A percentile compares a stretch with the other conserved stretches of the same genome.
Evolutionary conservation across 2,329 filamentous ascomycete genomes (phyloP).

Genomic region (Trichoderma guizhouense): DNA sequence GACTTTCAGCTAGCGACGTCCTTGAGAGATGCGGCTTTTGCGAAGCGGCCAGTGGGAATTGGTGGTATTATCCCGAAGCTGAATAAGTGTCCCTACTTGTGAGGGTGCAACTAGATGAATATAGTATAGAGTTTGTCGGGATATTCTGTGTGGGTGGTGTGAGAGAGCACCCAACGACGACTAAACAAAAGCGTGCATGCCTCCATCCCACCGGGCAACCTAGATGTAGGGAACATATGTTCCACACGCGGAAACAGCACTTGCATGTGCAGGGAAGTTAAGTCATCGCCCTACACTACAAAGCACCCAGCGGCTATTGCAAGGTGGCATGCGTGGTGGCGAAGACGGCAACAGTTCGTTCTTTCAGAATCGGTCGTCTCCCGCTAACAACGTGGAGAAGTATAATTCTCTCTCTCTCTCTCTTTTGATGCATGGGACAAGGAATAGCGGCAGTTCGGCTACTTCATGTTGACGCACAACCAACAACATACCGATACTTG

Average conservation of each 20-base stretch:
- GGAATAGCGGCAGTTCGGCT: slow-evolving; percentile 10
- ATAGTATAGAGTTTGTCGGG: slow-evolving; percentile 12
- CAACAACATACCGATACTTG: not conserved
- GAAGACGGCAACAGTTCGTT: not conserved
- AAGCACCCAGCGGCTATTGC: not conserved
- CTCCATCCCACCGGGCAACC: not conserved
- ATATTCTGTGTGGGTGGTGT: slow-evolving; percentile 9
- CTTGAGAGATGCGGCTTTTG: not conserved
- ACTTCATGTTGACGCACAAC: not conserved
- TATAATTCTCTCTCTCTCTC: not conserved
- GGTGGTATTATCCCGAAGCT: not conserved
- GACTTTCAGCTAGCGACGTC: not conserved
- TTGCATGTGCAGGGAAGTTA: slow-evolving; percentile 3
- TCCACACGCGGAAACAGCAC: not conserved
- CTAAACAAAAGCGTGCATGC: not conserved
- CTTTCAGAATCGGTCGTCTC: not conserved
- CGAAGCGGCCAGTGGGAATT: not conserved
- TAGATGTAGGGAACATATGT: not conserved
- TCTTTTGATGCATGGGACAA: not conserved
- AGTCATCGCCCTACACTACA: slow-evolving; percentile 3
- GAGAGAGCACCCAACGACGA: not conserved
- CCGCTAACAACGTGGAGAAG: not conserved
- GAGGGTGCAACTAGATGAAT: slow-evolving; percentile 1
- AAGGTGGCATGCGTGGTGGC: not conserved
- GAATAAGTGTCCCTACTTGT: not conserved